Evolutionary conservation across 345 rosid genomes (phyloP), one percentile per base, ranked within the genome.

Genomic region (Draba incana): DNA sequence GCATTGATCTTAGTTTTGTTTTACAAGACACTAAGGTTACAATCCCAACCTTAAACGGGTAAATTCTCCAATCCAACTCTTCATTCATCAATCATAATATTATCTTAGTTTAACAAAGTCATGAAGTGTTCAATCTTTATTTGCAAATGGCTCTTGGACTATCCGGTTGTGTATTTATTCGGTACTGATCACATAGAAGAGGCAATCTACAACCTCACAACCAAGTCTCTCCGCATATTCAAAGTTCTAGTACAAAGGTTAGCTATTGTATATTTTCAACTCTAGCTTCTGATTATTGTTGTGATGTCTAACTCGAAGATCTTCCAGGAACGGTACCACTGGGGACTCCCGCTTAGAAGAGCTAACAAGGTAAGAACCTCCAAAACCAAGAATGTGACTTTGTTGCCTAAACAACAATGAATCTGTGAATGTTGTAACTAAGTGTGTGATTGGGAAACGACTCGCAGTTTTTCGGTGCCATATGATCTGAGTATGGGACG

Each of bases 11-110:
- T 62, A 92, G 92, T 64, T 72, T 79, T 78, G 88, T 89, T 77
- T 77, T 92, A 81, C 79, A 79, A 57, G 85, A 84, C 64, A 85
- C 88, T 15, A 72, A 85, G 70, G 78, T 88, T 75, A 88, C 97
- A 39, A 78, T 92, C 75, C 98, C 98, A 71, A 92, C 97, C 33
- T 57, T 88, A 51, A 90, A 90, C 70, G 97, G 96, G 98, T 90
- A 85, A 20, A 74, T 8, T 66, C 67, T 59, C 61, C 24, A 31
- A 24, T 57, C 47, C 25, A 42, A 43, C 23, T 9, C 15, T 43
- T 16, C 48, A 27, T 25, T 78, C 33, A 13, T 25, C 33, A 33
- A 56, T n/a, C 51, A 30, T n/a, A 62, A 35, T 25, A n/a, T 60
- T 8, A 39, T 24, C n/a, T n/a, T 53, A 25, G 37, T 14, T 44